Evolutionary conservation across 2,329 filamentous ascomycete genomes (phyloP).

Genomic region (Pestalotiopsis sp.): DNA sequence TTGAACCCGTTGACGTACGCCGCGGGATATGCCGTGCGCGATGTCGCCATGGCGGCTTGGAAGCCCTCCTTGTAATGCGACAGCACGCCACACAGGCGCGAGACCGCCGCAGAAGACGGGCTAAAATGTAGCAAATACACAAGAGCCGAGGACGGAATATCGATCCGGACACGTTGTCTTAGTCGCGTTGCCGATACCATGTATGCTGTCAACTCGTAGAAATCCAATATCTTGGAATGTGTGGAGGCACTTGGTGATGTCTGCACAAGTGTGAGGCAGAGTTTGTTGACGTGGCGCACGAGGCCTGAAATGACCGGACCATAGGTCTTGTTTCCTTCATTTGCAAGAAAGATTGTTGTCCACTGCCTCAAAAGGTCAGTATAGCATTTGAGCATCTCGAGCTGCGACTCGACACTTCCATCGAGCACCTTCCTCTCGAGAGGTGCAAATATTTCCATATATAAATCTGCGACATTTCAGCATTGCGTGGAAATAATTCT

Average conservation of each 20-base stretch:
- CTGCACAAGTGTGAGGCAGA: slow-evolving; percentile 64
- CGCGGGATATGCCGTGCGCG: slow-evolving; percentile 50
- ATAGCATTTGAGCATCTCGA: slow-evolving; percentile 68
- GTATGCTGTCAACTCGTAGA: slow-evolving; percentile 65
- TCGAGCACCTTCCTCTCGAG: slow-evolving; percentile 56
- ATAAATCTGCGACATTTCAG: slow-evolving; percentile 49
- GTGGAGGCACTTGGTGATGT: slow-evolving; percentile 44
- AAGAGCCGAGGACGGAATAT: slow-evolving; percentile 67
- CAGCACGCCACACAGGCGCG: slow-evolving; percentile 70
- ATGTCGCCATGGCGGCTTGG: slow-evolving; percentile 49
- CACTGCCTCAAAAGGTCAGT: slow-evolving; percentile 65
- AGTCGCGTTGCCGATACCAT: slow-evolving; percentile 56
- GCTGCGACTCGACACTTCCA: slow-evolving; percentile 53
- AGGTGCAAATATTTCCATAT: slow-evolving; percentile 47
- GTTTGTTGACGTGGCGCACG: slow-evolving; percentile 52
- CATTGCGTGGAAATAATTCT: background rate
- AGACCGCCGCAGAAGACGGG: slow-evolving; percentile 62
- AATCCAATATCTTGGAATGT: slow-evolving; percentile 65
- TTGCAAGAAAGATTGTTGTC: slow-evolving; percentile 47
- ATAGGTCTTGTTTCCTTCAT: slow-evolving; percentile 36
- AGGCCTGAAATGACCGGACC: slow-evolving; percentile 43
- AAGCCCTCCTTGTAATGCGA: slow-evolving; percentile 75
- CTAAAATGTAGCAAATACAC: slow-evolving; percentile 74
- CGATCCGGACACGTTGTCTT: slow-evolving; percentile 62
- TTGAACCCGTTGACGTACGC: slow-evolving; percentile 74